Percentiles rank a stretch among this genome's conserved stretches.
These are phyloP conservation scores for Epichloe sibirici DNA, from an alignment of 2,329 filamentous ascomycete species.

Conservation along the genomic window DNA sequence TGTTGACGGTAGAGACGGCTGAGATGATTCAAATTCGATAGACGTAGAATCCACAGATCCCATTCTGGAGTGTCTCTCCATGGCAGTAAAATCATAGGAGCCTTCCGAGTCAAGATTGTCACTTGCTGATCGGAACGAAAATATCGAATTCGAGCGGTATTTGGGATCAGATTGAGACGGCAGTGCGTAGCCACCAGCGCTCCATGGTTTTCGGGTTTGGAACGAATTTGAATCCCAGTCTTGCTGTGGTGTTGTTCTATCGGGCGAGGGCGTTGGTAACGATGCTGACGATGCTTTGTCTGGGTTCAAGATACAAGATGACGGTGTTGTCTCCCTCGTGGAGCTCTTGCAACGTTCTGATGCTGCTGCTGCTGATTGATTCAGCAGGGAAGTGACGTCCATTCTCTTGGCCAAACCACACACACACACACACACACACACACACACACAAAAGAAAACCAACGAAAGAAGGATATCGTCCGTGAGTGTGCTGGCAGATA, in stretches of 20 bases:
- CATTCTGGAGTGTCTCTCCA: slow-evolving; percentile 17
- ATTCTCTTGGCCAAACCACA: slow-evolving; percentile 13
- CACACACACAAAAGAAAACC: background rate
- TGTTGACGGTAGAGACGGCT: background rate
- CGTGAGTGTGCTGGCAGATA: background rate
- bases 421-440: background rate
- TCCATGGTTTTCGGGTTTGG: slow-evolving; percentile 34
- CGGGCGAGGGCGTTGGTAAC: slow-evolving; percentile 23
- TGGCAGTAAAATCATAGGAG: slow-evolving; percentile 9
- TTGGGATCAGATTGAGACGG: slow-evolving; percentile 29
- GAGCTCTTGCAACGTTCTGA: slow-evolving; percentile 2
- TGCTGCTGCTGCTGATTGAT: slow-evolving; percentile 17
- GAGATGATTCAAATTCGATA: slow-evolving; percentile 5
- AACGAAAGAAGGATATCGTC: background rate
- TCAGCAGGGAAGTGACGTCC: slow-evolving; percentile 31
- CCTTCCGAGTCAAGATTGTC: slow-evolving; percentile 13
- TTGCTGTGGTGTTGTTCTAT: slow-evolving; percentile 14
- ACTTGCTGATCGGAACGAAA: slow-evolving; percentile 13
- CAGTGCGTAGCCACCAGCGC: slow-evolving; percentile 36
- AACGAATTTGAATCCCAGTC: slow-evolving; percentile 11
- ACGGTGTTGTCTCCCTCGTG: slow-evolving; percentile 7
- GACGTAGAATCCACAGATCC: slow-evolving; percentile 19
- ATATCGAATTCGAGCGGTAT: slow-evolving; percentile 12
- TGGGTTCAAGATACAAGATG: slow-evolving; percentile 1
- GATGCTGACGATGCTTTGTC: slow-evolving; percentile 8